Conservation (phyloP, 306 rosid genomes). For the Lotus japonicus region DNA sequence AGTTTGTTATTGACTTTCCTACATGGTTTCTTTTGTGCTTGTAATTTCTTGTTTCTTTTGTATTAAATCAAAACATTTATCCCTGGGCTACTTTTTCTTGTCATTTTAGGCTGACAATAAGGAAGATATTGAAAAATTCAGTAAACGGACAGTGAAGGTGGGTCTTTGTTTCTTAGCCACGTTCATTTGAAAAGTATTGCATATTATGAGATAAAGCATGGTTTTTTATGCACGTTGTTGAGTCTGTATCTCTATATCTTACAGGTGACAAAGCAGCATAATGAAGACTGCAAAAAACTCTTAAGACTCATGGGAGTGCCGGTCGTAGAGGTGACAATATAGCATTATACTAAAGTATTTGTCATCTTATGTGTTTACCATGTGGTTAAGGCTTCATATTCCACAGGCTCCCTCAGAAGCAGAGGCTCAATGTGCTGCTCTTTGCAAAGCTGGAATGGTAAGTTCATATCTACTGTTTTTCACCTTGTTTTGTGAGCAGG, state of each 20-base stretch:
- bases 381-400: constrained; percentile 30
- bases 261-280: constrained; percentile 94
- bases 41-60: constrained; percentile 9
- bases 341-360: constrained; percentile 11
- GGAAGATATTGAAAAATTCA: constrained; percentile 91
- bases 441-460: constrained; percentile 90
- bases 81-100: constrained; percentile 19
- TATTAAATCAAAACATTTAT: background rate
- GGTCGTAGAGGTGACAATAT: constrained; percentile 73
- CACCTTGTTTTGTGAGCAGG: constrained; percentile 6
- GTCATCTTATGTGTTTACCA: background rate
- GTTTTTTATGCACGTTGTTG: constrained; percentile 1
- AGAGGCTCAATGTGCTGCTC: constrained; percentile 95
- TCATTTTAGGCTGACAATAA: constrained; percentile 57
- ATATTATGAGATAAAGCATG: background rate
- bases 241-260: constrained; percentile 20
- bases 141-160: constrained; percentile 96
- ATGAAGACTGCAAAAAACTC: constrained; percentile 87
- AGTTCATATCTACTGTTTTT: constrained; percentile 28
- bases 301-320: constrained; percentile 97
- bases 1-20: background rate
- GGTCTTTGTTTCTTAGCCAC: constrained; percentile 20
- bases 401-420: constrained; percentile 97
- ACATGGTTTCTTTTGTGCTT: background rate
- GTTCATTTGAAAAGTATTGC: background rate